Evolutionary conservation across 1,284 basidiomycete species (phyloP).

Genomic region (Ceratobasidium sp.): DNA sequence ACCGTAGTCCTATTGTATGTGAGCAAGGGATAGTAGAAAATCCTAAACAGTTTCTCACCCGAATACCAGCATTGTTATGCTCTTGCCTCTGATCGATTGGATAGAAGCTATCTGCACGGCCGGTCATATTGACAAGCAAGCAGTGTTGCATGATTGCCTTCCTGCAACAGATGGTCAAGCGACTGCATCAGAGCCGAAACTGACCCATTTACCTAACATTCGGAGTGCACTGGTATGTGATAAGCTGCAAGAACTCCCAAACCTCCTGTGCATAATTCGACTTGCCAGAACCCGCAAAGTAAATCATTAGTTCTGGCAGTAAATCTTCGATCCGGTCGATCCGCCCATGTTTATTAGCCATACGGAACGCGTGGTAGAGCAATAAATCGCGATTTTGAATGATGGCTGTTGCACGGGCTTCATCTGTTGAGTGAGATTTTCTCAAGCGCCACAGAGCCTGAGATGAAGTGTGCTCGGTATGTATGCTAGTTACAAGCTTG

Average conservation of each 20-base stretch:
- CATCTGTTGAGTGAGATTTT: not conserved
- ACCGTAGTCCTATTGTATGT: not conserved
- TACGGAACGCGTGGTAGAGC: not conserved
- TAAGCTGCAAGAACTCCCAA: not conserved
- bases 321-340: not conserved
- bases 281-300: not conserved
- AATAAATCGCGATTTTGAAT: not conserved
- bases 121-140: not conserved
- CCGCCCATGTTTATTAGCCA: not conserved
- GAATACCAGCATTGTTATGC: not conserved
- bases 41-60: not conserved
- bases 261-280: constrained; percentile 6
- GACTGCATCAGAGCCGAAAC: not conserved
- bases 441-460: not conserved
- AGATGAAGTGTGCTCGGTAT: not conserved
- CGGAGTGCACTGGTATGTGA: not conserved
- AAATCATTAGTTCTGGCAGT: not conserved
- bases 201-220: not conserved
- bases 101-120: not conserved
- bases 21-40: not conserved
- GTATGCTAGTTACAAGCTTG: not conserved
- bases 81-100: not conserved
- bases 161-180: not conserved
- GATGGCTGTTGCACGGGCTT: not conserved
- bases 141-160: not conserved